A percentile compares a stretch with the other conserved stretches of the same genome.
phyloP scores from a whole-genome alignment of 2,329 filamentous ascomycete genomes.

The Grosmannia clavigera region DNA sequence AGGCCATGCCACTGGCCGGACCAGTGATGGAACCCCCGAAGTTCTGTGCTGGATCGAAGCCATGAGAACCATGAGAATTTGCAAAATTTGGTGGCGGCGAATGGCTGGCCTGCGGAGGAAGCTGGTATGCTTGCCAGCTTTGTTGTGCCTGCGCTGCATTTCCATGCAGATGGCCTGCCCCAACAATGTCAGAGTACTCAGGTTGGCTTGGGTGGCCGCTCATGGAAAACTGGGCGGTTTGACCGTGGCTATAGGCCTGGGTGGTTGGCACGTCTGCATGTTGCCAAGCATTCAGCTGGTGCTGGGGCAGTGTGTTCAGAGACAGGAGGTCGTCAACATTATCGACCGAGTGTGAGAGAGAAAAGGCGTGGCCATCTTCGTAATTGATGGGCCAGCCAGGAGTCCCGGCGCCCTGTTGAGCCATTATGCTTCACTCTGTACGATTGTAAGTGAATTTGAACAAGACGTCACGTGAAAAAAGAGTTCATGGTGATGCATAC shows the following conservation, averaged over 20 bases:
- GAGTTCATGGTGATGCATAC: neutral
- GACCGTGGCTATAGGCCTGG: neutral
- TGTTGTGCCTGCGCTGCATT: slow-evolving; percentile 1
- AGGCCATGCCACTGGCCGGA: neutral
- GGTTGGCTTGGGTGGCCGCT: neutral
- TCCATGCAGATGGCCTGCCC: neutral
- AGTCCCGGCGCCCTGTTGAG: slow-evolving; percentile 11
- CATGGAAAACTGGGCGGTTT: neutral
- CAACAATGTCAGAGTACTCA: slow-evolving; percentile 1
- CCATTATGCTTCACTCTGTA: slow-evolving; percentile 4
- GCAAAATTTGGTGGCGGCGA: neutral
- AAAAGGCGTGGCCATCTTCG: slow-evolving; percentile 7
- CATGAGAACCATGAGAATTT: neutral
- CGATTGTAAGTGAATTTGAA: neutral
- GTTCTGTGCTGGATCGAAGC: neutral
- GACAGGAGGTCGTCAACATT: slow-evolving; percentile 6
- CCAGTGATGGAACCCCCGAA: neutral
- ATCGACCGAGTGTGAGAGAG: slow-evolving; percentile 3
- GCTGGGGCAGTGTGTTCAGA: slow-evolving; percentile 7
- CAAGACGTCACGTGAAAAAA: neutral
- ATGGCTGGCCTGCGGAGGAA: neutral
- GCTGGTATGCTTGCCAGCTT: slow-evolving; percentile 1
- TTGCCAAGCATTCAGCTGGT: slow-evolving; percentile 8
- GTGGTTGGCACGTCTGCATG: neutral
- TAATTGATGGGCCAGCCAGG: slow-evolving; percentile 9